Conservation (phyloP, 441 rosid species). For the Lepidium campestre region DNA sequence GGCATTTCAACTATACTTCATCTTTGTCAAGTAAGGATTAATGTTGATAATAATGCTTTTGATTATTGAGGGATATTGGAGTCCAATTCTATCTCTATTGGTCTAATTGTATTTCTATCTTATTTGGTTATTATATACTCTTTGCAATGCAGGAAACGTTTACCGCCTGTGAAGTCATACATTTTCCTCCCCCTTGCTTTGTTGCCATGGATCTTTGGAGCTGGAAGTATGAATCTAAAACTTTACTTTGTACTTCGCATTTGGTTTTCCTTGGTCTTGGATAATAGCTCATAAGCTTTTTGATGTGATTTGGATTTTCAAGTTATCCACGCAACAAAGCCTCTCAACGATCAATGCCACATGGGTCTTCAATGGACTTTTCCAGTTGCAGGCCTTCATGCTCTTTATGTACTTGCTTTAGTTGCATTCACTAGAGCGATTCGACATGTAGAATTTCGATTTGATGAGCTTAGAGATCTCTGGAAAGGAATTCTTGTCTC, state of each 20-base stretch:
- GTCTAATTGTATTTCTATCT: not conserved
- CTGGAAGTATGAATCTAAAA: slow-evolving; percentile 49
- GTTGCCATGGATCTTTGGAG: slow-evolving; percentile 70
- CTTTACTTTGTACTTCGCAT: not conserved
- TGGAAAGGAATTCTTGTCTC: slow-evolving; percentile 79
- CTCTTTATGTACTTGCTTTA: slow-evolving; percentile 48
- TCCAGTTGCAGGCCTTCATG: slow-evolving; percentile 54
- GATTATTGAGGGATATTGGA: not conserved
- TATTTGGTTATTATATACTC: not conserved
- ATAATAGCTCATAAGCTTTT: slow-evolving; percentile 6
- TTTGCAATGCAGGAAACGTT: slow-evolving; percentile 60
- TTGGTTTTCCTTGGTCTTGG: not conserved
- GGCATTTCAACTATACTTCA: slow-evolving; percentile 74
- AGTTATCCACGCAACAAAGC: slow-evolving; percentile 61
- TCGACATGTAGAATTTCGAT: slow-evolving; percentile 78
- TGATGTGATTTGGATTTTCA: slow-evolving; percentile 11
- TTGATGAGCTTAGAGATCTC: slow-evolving; percentile 82
- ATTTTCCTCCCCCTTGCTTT: slow-evolving; percentile 62
- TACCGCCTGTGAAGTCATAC: slow-evolving; percentile 74
- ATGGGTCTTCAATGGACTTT: slow-evolving; percentile 50
- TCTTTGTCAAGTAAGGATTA: slow-evolving; percentile 67
- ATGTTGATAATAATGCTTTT: not conserved
- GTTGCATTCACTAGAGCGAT: slow-evolving; percentile 56
- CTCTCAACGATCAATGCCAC: slow-evolving; percentile 61
- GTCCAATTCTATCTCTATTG: not conserved